A percentile compares a stretch with the other conserved stretches of the same genome.
These are phyloP conservation scores for Fusarium fracticaudum DNA, from an alignment of 2,329 filamentous ascomycete species.

Conservation along the genomic window DNA sequence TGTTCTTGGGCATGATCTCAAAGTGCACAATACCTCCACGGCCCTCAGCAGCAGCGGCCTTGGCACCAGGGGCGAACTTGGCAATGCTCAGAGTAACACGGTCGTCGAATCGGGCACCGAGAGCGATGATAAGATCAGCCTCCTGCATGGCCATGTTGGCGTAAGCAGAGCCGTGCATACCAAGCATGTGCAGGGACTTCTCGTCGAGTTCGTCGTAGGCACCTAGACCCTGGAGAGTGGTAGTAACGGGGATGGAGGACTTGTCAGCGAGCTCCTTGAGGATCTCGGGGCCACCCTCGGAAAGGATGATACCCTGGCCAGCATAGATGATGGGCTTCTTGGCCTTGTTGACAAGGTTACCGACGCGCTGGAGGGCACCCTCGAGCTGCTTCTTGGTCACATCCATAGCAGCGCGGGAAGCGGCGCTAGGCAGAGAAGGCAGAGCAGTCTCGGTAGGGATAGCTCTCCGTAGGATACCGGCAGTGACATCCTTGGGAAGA, in stretches of 20 bases:
- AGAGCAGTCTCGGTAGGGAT: constrained; percentile 81
- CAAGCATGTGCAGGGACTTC: constrained; percentile 97
- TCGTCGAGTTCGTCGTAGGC: constrained; percentile 92
- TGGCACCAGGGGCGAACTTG: constrained; percentile 91
- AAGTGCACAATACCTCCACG: constrained; percentile 97
- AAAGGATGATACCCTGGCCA: constrained; percentile 86
- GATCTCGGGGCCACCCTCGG: constrained; percentile 79
- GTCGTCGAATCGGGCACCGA: constrained; percentile 95
- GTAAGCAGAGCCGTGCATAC: constrained; percentile 97
- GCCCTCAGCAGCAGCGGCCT: constrained; percentile 82
- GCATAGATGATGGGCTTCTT: constrained; percentile 97
- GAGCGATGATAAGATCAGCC: constrained; percentile 92
- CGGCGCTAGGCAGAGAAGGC: constrained; percentile 85
- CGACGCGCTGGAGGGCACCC: constrained; percentile 78
- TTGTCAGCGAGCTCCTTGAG: constrained; percentile 91
- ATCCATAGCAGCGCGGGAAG: constrained; percentile 79
- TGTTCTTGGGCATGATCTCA: constrained; percentile 99
- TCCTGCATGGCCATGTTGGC: constrained; percentile 99
- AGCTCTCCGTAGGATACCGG: constrained; percentile 80
- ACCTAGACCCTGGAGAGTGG: constrained; percentile 92
- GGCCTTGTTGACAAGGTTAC: constrained; percentile 82
- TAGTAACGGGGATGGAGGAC: constrained; percentile 91
- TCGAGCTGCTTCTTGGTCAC: constrained; percentile 77
- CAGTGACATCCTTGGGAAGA: constrained; percentile 95
- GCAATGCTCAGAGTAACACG: constrained; percentile 84